These are phyloP conservation scores for Candida loeiensis DNA, from an alignment of 805 yeast species.

Conservation along the genomic window DNA sequence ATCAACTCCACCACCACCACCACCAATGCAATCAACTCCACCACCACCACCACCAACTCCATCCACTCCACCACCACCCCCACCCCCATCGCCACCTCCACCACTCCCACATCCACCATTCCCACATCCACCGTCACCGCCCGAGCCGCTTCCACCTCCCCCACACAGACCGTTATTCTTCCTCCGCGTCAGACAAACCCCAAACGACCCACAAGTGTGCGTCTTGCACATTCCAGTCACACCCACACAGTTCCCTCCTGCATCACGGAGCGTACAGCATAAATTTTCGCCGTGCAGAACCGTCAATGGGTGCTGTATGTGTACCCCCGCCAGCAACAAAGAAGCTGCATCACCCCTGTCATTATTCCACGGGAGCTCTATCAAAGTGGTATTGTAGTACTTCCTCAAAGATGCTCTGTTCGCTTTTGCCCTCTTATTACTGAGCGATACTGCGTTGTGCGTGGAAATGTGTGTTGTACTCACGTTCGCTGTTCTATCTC, in stretches of 20 bases:
- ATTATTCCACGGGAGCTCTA: neutral
- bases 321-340: neutral
- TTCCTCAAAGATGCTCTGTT: neutral
- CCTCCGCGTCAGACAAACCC: constrained; percentile 5
- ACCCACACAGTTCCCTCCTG: constrained; percentile 3
- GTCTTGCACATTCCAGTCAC: no score
- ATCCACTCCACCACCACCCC: neutral
- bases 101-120: no score
- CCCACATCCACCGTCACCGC: neutral
- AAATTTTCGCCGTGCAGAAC: neutral
- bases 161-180: no score
- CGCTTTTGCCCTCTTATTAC: neutral
- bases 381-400: neutral
- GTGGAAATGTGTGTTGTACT: neutral
- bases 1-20: neutral
- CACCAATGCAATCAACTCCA: neutral
- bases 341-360: neutral
- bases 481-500: neutral
- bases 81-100: no score
- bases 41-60: neutral
- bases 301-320: neutral
- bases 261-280: neutral
- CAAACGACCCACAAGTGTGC: no score
- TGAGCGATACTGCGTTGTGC: neutral
- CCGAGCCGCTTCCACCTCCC: neutral